Evolutionary conservation across 2,329 filamentous ascomycete species (phyloP), one percentile per base, ranked within the genome.

Genomic region (Penicillium sumatraense): DNA sequence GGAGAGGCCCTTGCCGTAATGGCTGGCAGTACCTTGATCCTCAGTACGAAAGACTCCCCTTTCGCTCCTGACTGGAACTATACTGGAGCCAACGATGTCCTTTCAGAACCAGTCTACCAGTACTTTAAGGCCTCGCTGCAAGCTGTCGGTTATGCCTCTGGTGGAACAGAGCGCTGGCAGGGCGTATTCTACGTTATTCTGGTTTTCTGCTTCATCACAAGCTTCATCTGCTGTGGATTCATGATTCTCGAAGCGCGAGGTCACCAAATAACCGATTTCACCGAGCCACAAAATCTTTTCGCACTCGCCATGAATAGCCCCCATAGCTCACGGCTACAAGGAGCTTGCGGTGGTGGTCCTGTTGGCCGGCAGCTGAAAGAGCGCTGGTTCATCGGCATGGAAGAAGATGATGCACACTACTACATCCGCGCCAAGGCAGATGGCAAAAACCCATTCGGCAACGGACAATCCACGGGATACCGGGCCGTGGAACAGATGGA

Each of bases 201-300:
- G 0, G 66, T 81, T 1, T 72, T 86, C 13, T 86, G 89, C 1
- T 89, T 91, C 64, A 59, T 83, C 21, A 84, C 89, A 63, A 92
- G 90, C 68, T 56, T 87, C 23, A 75, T 87, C 35, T 89, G 88
- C 53, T 75, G 91, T 0, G 65, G 76, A 2, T 91, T 91, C 72
- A 80, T 88, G 59, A 69, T 88, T 48, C 67, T 83, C 44, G 78
- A 84, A 50, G 66, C 81, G 59, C 68, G 76, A 5, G 76, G 77
- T 0, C 83, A 84, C 1, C 81, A 90, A 20, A 84, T 93, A 7
- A 92, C 88, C 1, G 90, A 93, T 74, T 92, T 89, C 67, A 89
- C 86, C 0, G 89, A 93, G 65, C 88, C 89, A 1, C 85, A 88
- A 51, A 92, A 92, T 67, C 75, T 92, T 2, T 92, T 93, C 64